phyloP scores from a whole-genome alignment of 768 basidiomycete species.

The Paxillus ammoniavirescens region DNA sequence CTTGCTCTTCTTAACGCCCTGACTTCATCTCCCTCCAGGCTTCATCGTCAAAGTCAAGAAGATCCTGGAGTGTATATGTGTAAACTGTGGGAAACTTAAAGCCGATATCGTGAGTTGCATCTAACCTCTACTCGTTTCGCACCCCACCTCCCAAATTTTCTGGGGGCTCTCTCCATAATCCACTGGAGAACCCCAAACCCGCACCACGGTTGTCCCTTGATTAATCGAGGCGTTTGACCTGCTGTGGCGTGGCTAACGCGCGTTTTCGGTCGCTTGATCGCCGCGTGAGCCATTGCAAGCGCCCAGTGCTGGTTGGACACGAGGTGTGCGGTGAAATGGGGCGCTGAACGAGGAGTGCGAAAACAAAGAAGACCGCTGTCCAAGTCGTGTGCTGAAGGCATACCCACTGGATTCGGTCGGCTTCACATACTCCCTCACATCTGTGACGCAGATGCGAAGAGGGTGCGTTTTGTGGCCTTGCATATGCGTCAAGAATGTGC shows the following conservation, averaged over 20 bases:
- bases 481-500: constrained; percentile 56
- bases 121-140: constrained; percentile 86
- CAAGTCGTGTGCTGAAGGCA: constrained; percentile 27
- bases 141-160: constrained; percentile 92
- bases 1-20: neutral
- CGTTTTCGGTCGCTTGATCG: constrained; percentile 95
- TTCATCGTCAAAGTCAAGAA: constrained; percentile 99
- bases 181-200: constrained; percentile 94
- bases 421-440: constrained; percentile 42
- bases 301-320: constrained; percentile 80
- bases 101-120: constrained; percentile 91
- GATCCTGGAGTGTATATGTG: constrained; percentile 98
- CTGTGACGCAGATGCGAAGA: constrained; percentile 64
- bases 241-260: constrained; percentile 72
- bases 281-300: constrained; percentile 70
- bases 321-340: constrained; percentile 94
- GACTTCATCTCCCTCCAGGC: constrained; percentile 36
- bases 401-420: constrained; percentile 11
- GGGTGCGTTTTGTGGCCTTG: constrained; percentile 51
- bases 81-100: constrained; percentile 97
- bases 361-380: constrained; percentile 36
- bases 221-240: constrained; percentile 80
- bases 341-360: constrained; percentile 96
- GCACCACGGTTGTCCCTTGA: constrained; percentile 74
- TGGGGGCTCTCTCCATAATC: constrained; percentile 94